Conservation (phyloP, 2,329 filamentous ascomycete genomes). For the Xylaria multiplex region DNA sequence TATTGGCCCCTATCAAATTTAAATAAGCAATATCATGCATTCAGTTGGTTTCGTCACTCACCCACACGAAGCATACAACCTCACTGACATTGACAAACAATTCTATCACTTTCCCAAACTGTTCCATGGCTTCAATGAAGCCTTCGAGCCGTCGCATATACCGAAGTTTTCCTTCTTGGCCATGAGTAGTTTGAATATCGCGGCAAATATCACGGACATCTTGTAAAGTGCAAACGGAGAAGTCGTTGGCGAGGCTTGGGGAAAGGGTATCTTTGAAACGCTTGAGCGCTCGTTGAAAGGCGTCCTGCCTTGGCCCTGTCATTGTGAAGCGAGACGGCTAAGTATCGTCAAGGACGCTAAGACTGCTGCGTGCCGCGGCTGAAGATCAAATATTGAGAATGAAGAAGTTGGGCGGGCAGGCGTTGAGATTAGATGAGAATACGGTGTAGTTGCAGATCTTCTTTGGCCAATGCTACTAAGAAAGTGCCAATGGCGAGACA, state of each 20-base stretch:
- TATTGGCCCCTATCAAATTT: background rate
- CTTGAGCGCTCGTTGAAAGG: constrained; percentile 11
- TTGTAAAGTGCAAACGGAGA: constrained; percentile 4
- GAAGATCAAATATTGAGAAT: background rate
- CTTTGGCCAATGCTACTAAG: too few relatives aligned
- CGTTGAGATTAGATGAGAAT: background rate
- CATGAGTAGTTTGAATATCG: constrained; percentile 6
- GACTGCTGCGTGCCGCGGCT: background rate
- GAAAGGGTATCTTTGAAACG: constrained; percentile 6
- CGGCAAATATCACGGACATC: background rate
- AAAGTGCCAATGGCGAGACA: background rate
- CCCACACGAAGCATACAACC: constrained; percentile 22
- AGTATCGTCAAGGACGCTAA: background rate
- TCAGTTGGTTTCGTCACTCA: background rate
- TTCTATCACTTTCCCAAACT: constrained; percentile 14
- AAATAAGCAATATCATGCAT: background rate
- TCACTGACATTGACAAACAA: background rate
- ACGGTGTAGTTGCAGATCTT: too few relatives aligned
- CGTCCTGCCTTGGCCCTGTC: background rate
- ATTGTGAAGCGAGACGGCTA: background rate
- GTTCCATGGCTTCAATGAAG: constrained; percentile 21
- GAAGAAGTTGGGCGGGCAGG: background rate
- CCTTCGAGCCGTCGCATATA: constrained; percentile 5
- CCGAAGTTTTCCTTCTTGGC: background rate
- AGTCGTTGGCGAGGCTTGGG: background rate